These are phyloP conservation scores for Homolaphlyctis polyrhiza DNA, from an alignment of 371 early-diverging fungal species.

Conservation along the genomic window DNA sequence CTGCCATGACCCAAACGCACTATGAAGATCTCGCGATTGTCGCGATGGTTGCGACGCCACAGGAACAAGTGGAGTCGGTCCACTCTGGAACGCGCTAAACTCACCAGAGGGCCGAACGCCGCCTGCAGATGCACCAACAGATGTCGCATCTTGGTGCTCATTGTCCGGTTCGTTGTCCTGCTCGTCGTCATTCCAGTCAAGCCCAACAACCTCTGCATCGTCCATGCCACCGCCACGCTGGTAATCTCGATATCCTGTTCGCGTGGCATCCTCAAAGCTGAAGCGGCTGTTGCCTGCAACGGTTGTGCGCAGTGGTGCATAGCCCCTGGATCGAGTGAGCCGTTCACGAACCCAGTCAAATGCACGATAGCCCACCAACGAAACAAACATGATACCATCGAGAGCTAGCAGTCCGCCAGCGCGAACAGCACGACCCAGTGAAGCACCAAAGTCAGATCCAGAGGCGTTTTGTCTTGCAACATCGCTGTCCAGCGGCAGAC, in stretches of 20 bases:
- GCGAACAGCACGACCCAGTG: background rate
- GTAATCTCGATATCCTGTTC: too few relatives aligned
- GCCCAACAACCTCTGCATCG: too few relatives aligned
- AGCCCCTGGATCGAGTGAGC: background rate
- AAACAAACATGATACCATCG: background rate
- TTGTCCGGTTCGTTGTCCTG: background rate
- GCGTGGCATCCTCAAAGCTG: slow-evolving; percentile 2
- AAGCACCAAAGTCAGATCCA: background rate
- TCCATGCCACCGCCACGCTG: too few relatives aligned
- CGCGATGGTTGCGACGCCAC: too few relatives aligned
- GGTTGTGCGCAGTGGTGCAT: slow-evolving; percentile 1
- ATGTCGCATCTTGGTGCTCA: background rate
- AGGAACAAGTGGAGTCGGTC: too few relatives aligned
- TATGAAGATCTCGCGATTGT: too few relatives aligned
- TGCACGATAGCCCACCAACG: background rate
- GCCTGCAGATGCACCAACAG: too few relatives aligned
- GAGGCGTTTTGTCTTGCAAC: background rate
- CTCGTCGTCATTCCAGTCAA: background rate
- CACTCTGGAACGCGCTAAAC: too few relatives aligned
- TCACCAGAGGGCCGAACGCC: too few relatives aligned
- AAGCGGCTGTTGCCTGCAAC: background rate
- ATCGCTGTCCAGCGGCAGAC: slow-evolving; percentile 9
- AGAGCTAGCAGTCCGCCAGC: background rate
- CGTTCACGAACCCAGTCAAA: slow-evolving; percentile 1
- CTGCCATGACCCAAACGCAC: too few relatives aligned